Base-by-base conservation (phyloP, 169 alveolate genomes). In the Cryptosporidium muris region DNA sequence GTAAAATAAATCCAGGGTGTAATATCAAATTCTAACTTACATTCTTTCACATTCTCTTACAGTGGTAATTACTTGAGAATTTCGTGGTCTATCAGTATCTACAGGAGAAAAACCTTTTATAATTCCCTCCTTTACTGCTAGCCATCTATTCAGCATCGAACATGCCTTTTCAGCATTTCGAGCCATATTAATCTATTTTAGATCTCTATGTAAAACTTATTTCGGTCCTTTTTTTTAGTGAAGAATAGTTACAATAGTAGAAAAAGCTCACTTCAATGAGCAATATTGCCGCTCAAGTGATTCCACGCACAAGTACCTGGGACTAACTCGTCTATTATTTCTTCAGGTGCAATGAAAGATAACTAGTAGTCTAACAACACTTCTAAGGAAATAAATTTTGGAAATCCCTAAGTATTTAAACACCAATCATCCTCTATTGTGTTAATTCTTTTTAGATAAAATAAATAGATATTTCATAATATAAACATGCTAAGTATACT, bases 81-180 rank as follows among this genome's bases (percentile, higher is more conserved):
- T 81, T 25, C 91, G 45, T 48, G 88, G 89, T 6, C 92, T 58
- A 62, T 82, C 56, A 64, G 62, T 88, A 12, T 66, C 81, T n/a
- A 51, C 67, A 43, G 64, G 56, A 68, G 80, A 74, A 25, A 25
- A 25, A 42, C 88, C 89, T 58, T 81, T 89, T 51, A 81, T 34
- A 47, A 90, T 85, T 53, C 67, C 67, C 7, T 82, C 48, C 81
- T 88, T 90, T 25, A 90, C 81, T 36, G 91, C 64, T 12, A 80
- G 88, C 93, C 93, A 90, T 37, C 92, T 85, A 81, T 90, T 90
- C n/a, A 90, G 89, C 88, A 90, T 80, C 64, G 88, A 81, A 56
- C 52, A 82, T 51, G 93, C 93, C 25, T 81, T 89, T 80, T 90
- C 93, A 1, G 93, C 66, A 64, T 90, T 90, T 11, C 93, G 65